phyloP scores from a whole-genome alignment of 2,329 filamentous ascomycete genomes.

The Fusarium sp. region DNA sequence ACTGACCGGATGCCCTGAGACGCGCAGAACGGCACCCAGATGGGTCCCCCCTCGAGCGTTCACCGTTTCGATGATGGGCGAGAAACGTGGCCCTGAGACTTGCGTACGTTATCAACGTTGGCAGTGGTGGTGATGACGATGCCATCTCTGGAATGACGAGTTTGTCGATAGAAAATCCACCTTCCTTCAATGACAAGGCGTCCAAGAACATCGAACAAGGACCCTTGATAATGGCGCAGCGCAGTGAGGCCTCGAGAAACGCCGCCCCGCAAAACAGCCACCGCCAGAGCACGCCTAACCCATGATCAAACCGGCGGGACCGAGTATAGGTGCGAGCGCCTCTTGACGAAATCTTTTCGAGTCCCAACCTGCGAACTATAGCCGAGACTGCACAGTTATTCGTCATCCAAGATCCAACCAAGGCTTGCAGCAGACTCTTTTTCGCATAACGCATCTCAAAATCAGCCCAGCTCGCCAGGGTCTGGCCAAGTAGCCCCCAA shows the following conservation, averaged over 20 bases:
- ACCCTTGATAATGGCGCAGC: constrained; percentile 7
- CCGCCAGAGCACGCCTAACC: constrained; percentile 1
- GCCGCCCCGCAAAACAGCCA: constrained; percentile 15
- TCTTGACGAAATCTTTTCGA: not conserved
- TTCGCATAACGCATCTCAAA: not conserved
- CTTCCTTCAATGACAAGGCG: constrained; percentile 1
- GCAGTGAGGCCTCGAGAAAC: constrained; percentile 25
- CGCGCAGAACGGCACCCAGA: not conserved
- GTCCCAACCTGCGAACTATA: constrained; percentile 1
- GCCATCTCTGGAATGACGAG: not conserved
- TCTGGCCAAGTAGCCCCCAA: not conserved
- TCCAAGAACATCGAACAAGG: constrained; percentile 1
- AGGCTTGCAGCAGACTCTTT: constrained; percentile 2
- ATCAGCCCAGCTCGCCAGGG: not conserved
- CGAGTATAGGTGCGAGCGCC: not conserved
- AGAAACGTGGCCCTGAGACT: constrained; percentile 19
- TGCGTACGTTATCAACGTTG: constrained; percentile 8
- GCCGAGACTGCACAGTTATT: not conserved
- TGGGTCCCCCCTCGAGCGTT: constrained; percentile 5
- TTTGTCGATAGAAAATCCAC: not conserved
- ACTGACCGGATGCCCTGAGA: constrained; percentile 18
- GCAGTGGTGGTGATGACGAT: not conserved
- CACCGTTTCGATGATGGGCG: constrained; percentile 8
- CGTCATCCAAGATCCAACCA: constrained; percentile 8
- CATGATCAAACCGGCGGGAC: constrained; percentile 4